Conservation (phyloP, 1,284 basidiomycete species). For the Apiotrichum akiyoshidainum region DNA sequence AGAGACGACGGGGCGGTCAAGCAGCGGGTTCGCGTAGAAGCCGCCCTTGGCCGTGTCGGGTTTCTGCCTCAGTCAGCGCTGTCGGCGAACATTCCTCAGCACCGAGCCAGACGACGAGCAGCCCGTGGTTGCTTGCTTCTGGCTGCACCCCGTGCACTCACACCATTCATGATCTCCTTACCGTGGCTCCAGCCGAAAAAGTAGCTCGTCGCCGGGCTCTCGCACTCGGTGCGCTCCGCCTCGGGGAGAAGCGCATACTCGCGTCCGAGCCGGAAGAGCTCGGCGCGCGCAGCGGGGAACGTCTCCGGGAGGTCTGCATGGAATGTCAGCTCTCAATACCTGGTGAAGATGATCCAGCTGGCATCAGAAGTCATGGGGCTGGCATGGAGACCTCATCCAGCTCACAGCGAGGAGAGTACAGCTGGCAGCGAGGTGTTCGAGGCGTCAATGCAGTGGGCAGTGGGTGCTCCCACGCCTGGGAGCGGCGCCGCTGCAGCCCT, state of each 20-base stretch:
- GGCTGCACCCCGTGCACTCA: slow-evolving; percentile 34
- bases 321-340: no score
- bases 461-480: no score
- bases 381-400: no score
- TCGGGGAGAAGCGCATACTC: slow-evolving; percentile 69
- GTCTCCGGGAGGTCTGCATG: slow-evolving; percentile 63
- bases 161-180: slow-evolving; percentile 95
- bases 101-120: background rate
- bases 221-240: slow-evolving; percentile 63
- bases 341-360: no score
- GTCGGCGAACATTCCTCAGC: no score
- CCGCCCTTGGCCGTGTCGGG: slow-evolving; percentile 79
- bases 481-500: no score
- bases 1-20: slow-evolving; percentile 63
- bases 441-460: no score
- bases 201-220: slow-evolving; percentile 48
- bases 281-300: slow-evolving; percentile 64
- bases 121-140: background rate
- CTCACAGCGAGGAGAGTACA: no score
- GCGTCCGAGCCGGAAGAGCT: slow-evolving; percentile 68
- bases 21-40: slow-evolving; percentile 82
- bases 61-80: slow-evolving; percentile 25
- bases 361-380: no score
- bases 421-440: no score
- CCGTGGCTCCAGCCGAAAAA: slow-evolving; percentile 88